These are phyloP conservation scores for Proliferodiscus dingleyae DNA, from an alignment of 2,329 filamentous ascomycete genomes.

Conservation along the genomic window DNA sequence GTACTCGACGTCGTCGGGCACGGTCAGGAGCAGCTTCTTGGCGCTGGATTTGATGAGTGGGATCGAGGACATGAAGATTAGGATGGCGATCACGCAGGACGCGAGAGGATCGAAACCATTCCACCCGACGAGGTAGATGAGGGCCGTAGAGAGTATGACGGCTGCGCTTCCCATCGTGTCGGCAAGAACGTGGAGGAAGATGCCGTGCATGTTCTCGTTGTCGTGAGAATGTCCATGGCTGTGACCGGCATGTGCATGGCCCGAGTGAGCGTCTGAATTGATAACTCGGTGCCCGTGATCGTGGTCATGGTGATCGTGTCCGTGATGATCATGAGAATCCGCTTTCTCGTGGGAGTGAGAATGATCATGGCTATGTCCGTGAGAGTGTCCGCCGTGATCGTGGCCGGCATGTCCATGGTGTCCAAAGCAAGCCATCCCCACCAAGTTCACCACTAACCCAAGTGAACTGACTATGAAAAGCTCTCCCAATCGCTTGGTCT, in stretches of 20 bases:
- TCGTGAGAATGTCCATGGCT: slow-evolving; percentile 56
- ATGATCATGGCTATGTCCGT: slow-evolving; percentile 15
- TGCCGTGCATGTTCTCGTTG: slow-evolving; percentile 97
- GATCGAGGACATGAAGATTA: slow-evolving; percentile 89
- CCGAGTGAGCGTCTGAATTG: slow-evolving; percentile 10
- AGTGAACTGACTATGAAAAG: slow-evolving; percentile 83
- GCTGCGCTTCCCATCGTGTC: slow-evolving; percentile 93
- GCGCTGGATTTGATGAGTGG: slow-evolving; percentile 84
- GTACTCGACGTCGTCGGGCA: slow-evolving; percentile 84
- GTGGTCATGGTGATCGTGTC: slow-evolving; percentile 30
- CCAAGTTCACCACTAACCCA: slow-evolving; percentile 83
- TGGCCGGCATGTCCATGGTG: slow-evolving; percentile 43
- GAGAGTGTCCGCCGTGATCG: slow-evolving; percentile 33
- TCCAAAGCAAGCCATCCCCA: slow-evolving; percentile 60
- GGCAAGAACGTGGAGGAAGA: slow-evolving; percentile 91
- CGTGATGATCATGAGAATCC: slow-evolving; percentile 16
- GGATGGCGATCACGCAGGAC: slow-evolving; percentile 84
- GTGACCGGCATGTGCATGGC: slow-evolving; percentile 29
- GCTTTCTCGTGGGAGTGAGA: slow-evolving; percentile 12
- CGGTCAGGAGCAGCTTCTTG: slow-evolving; percentile 73
- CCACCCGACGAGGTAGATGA: slow-evolving; percentile 87
- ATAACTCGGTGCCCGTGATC: slow-evolving; percentile 31
- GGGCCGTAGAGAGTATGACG: slow-evolving; percentile 83
- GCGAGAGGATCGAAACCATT: slow-evolving; percentile 91
- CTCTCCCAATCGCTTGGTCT: slow-evolving; percentile 80